phyloP scores from a whole-genome alignment of 148 eudicot genomes.

The Chenopodium berlandieri region DNA sequence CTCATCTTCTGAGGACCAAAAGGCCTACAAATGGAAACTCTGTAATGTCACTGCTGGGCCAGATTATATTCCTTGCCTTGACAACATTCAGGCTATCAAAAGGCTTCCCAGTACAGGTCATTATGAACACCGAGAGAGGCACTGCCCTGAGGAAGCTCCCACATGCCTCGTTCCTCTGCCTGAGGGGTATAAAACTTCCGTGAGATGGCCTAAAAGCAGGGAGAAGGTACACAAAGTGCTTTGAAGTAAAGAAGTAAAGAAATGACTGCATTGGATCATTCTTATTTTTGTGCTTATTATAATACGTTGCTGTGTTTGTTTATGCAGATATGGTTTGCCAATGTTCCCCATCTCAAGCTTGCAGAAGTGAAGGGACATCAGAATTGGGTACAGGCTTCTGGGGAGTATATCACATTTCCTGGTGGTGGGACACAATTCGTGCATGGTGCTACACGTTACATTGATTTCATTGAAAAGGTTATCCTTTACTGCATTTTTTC shows the following conservation, averaged over 20 bases:
- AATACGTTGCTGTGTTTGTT: not conserved
- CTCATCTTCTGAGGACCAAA: not conserved
- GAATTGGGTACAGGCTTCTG: conserved; percentile 65
- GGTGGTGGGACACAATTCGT: conserved; percentile 74
- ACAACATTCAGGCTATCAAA: conserved; percentile 48
- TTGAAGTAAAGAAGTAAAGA: not conserved
- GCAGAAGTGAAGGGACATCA: conserved; percentile 70
- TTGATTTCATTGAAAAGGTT: conserved; percentile 56
- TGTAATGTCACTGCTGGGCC: conserved; percentile 69
- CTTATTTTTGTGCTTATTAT: conserved; percentile 6
- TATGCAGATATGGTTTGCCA: conserved; percentile 58
- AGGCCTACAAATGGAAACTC: conserved; percentile 38
- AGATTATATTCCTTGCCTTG: conserved; percentile 82
- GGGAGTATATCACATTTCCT: conserved; percentile 64
- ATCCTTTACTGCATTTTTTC: not conserved
- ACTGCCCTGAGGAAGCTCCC: conserved; percentile 59
- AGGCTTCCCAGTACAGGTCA: conserved; percentile 47
- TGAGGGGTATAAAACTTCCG: conserved; percentile 53
- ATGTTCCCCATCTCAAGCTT: conserved; percentile 66
- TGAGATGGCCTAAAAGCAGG: conserved; percentile 68
- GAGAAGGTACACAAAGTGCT: conserved; percentile 45
- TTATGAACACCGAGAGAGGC: conserved; percentile 66
- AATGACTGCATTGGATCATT: not conserved
- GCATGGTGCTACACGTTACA: conserved; percentile 60
- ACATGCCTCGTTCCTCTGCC: conserved; percentile 66